A percentile compares a stretch with the other conserved stretches of the same genome.
These are phyloP conservation scores for Penicillium taxi DNA, from an alignment of 495 filamentous ascomycete species.

Conservation along the genomic window DNA sequence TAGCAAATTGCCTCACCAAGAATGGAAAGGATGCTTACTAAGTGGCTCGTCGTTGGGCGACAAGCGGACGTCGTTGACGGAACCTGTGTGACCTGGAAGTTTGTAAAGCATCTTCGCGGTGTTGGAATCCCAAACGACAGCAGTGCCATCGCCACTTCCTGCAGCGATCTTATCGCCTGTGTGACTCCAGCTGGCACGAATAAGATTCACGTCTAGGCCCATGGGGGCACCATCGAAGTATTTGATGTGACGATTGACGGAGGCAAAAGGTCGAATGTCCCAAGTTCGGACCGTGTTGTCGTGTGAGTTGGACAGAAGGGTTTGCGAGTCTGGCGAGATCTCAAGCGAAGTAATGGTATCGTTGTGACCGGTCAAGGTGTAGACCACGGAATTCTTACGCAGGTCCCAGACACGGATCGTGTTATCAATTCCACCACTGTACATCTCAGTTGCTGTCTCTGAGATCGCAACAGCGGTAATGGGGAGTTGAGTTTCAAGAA, in stretches of 20 bases:
- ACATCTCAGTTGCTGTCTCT: slow-evolving; percentile 92
- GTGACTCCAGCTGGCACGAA: slow-evolving; percentile 85
- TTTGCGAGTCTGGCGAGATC: slow-evolving; percentile 86
- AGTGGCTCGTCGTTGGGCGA: slow-evolving; percentile 77
- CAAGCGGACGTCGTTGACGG: slow-evolving; percentile 91
- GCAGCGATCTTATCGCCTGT: slow-evolving; percentile 79
- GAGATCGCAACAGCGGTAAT: slow-evolving; percentile 85
- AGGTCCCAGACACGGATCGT: slow-evolving; percentile 97
- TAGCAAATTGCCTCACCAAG: slow-evolving; percentile 1
- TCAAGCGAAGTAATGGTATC: slow-evolving; percentile 87
- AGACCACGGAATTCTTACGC: slow-evolving; percentile 78
- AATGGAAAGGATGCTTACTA: slow-evolving; percentile 52
- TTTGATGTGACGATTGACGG: slow-evolving; percentile 69
- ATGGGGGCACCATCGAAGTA: slow-evolving; percentile 83
- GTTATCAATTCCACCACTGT: slow-evolving; percentile 91
- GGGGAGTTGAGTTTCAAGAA: slow-evolving; percentile 84
- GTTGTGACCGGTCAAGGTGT: slow-evolving; percentile 79
- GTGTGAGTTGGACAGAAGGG: slow-evolving; percentile 84
- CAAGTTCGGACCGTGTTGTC: slow-evolving; percentile 90
- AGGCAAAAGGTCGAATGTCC: slow-evolving; percentile 94
- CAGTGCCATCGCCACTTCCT: slow-evolving; percentile 83
- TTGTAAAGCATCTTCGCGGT: slow-evolving; percentile 86
- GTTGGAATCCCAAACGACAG: slow-evolving; percentile 80
- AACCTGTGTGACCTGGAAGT: slow-evolving; percentile 88
- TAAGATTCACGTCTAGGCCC: slow-evolving; percentile 86